Base-by-base conservation (phyloP, 192 early-diverging fungal species). In the Phycomyces blakesleeanus region DNA sequence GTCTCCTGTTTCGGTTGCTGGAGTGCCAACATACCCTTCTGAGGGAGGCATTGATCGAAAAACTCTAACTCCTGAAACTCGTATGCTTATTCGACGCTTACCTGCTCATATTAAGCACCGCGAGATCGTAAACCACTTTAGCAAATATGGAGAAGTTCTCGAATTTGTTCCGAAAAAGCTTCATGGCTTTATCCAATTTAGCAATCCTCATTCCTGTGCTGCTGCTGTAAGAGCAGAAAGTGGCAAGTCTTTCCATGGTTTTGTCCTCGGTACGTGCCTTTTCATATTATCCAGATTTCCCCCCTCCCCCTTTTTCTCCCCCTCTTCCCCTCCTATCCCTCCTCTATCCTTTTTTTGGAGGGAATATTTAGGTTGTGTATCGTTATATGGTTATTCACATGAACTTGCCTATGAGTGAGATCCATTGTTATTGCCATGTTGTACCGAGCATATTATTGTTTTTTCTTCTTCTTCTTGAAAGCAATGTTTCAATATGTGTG, bases 151-250 rank as follows among this genome's bases (percentile, higher is more conserved):
- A 20, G 59, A 72, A 27, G 56, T 72, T 12, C 26, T 61, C 26
- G 71, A 72, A 56, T 59, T 72, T 21, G 71, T 62, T 26, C 50
- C 49, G 21, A 72, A 72, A 51, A 51, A 21, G 39, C 49, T 40
- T 40, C 61, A 55, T 66, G 64, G 64, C 37, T 72, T 72, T 56
- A 64, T 72, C 38, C 71, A 72, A 39, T 72, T 72, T 66, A 64
- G 62, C 44, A 72, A 54, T 26, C 20, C 58, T 37, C n/a, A 44
- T 21, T 29, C 64, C 42, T 72, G 71, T 57, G 64, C 64, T 37
- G 47, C 22, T 29, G 71, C 71, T 25, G 55, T 72, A 34, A 51
- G 62, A 50, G 37, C 42, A 40, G 64, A 72, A 27, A 72, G 66
- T 44, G 71, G 71, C 12, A 66, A 56, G 22, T 15, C 41, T 21